phyloP scores from a whole-genome alignment of 345 rosid genomes.

The Boechera divaricarpa region DNA sequence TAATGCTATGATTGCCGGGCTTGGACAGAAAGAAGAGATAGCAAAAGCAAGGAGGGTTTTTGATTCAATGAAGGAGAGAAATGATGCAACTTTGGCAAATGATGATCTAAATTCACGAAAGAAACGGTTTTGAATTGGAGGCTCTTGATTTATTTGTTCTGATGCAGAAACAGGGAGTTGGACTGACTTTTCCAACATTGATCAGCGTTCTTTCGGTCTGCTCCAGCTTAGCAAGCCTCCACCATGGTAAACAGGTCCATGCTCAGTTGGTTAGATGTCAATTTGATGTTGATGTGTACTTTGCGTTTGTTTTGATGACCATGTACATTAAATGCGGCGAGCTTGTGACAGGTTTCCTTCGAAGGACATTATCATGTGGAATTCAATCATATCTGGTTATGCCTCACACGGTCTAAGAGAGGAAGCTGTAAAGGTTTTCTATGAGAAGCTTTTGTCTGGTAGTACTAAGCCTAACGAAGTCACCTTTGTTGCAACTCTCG shows the following conservation, averaged over 20 bases:
- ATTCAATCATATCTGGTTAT: slow-evolving; percentile 70
- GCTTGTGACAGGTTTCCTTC: slow-evolving; percentile 56
- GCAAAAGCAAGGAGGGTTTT: too few species aligned
- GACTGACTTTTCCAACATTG: slow-evolving; percentile 64
- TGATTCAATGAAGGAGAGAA: too few species aligned
- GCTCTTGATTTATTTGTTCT: slow-evolving; percentile 58
- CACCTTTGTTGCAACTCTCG: slow-evolving; percentile 70
- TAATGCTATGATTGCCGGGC: too few species aligned
- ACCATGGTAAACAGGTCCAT: slow-evolving; percentile 75
- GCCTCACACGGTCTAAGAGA: slow-evolving; percentile 74
- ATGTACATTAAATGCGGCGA: slow-evolving; percentile 78
- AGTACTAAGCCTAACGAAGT: slow-evolving; percentile 62
- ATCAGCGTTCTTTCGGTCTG: slow-evolving; percentile 50
- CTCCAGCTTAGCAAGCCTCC: slow-evolving; percentile 70
- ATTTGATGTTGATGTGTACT: slow-evolving; percentile 63
- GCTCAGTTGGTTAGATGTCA: slow-evolving; percentile 59
- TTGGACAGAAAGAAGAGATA: too few species aligned
- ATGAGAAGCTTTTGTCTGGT: slow-evolving; percentile 58
- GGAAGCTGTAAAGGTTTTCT: slow-evolving; percentile 63
- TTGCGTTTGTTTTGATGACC: slow-evolving; percentile 70
- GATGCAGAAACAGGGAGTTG: slow-evolving; percentile 63
- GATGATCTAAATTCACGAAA: not conserved
- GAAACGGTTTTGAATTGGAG: slow-evolving; percentile 66
- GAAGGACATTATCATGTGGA: slow-evolving; percentile 79
- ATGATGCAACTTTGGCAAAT: too few species aligned